Conservation (phyloP, 805 yeast genomes). For the Cyberlindnera euphorbiiphila region DNA sequence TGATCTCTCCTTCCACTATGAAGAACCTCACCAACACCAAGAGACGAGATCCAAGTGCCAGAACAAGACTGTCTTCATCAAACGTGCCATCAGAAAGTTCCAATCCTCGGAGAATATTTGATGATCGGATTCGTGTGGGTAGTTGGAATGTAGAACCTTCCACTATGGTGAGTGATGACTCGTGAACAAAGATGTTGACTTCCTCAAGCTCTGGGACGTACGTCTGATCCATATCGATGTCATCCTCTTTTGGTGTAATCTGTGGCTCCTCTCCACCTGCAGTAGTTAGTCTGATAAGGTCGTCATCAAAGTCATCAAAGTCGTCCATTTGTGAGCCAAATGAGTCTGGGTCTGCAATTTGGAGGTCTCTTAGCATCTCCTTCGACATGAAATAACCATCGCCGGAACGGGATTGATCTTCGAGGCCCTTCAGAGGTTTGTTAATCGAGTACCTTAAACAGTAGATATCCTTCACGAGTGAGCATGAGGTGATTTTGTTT, state of each 20-base stretch:
- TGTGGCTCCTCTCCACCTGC: constrained; percentile 18
- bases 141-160: constrained; percentile 13
- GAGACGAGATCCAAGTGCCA: constrained; percentile 38
- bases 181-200: constrained; percentile 14
- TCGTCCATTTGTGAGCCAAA: constrained; percentile 21
- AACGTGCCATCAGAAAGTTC: constrained; percentile 2
- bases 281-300: constrained; percentile 9
- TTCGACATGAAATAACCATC: constrained; percentile 30
- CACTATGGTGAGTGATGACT: constrained; percentile 17
- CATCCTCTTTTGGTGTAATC: constrained; percentile 12
- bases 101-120: constrained; percentile 18
- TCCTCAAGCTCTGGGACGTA: constrained; percentile 16
- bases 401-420: neutral
- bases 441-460: constrained; percentile 25
- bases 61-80: constrained; percentile 35
- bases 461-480: constrained; percentile 34
- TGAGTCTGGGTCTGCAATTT: constrained; percentile 24
- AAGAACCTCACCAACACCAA: constrained; percentile 38
- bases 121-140: constrained; percentile 17
- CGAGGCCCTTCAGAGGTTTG: constrained; percentile 22
- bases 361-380: constrained; percentile 24
- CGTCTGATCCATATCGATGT: neutral
- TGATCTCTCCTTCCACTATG: constrained; percentile 12
- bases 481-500: constrained; percentile 38
- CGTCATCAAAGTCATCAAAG: constrained; percentile 17